phyloP scores from a whole-genome alignment of 805 yeast species.

The Candida nemodendra region DNA sequence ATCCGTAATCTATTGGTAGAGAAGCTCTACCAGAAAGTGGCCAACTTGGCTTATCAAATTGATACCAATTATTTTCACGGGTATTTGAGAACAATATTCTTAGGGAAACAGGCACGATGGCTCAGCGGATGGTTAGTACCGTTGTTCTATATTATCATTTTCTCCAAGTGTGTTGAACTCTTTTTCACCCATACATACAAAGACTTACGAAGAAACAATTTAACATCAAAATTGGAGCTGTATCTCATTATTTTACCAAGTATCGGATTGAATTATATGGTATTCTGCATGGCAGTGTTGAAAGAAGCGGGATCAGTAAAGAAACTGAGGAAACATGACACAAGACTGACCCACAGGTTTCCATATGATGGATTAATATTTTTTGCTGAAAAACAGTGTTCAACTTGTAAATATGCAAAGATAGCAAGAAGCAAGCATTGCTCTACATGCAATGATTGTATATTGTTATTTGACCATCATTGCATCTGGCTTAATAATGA shows the following conservation, averaged over 20 bases:
- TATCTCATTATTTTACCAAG: slow-evolving; percentile 31
- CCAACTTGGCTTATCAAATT: slow-evolving; percentile 10
- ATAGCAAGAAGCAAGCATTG: slow-evolving; percentile 81
- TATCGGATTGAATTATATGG: slow-evolving; percentile 32
- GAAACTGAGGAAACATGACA: slow-evolving; percentile 11
- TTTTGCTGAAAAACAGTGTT: slow-evolving; percentile 35
- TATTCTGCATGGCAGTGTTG: slow-evolving; percentile 40
- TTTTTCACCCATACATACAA: slow-evolving; percentile 27
- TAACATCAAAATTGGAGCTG: slow-evolving; percentile 12
- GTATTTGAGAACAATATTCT: slow-evolving; percentile 9
- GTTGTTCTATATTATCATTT: slow-evolving; percentile 35
- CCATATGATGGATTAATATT: slow-evolving; percentile 43
- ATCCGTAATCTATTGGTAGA: slow-evolving; percentile 13
- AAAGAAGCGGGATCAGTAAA: slow-evolving; percentile 42
- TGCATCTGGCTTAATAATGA: slow-evolving; percentile 56
- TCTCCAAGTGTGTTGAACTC: slow-evolving; percentile 29
- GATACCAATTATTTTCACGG: slow-evolving; percentile 30
- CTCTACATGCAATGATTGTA: slow-evolving; percentile 62
- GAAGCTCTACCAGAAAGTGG: background rate
- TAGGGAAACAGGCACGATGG: slow-evolving; percentile 11
- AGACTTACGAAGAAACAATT: slow-evolving; percentile 7
- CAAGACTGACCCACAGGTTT: slow-evolving; percentile 18
- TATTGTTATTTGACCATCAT: slow-evolving; percentile 63
- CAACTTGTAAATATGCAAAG: slow-evolving; percentile 63
- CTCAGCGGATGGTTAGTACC: slow-evolving; percentile 47